Percentiles rank a stretch among this genome's conserved stretches.
phyloP scores from a whole-genome alignment of 139 green algal species.

The Haematococcus lacustris region DNA sequence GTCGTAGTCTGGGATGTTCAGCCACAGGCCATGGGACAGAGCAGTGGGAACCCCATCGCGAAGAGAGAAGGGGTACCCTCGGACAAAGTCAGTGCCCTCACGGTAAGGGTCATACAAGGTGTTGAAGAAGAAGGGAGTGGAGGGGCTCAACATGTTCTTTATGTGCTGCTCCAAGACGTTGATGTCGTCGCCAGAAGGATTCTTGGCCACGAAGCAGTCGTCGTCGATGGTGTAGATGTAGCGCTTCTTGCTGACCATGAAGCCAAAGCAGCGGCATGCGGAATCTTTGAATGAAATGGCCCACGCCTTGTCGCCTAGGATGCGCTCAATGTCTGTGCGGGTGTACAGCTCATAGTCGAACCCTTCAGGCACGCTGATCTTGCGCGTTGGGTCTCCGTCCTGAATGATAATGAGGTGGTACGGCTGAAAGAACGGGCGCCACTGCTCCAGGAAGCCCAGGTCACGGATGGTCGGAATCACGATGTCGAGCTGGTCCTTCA shows the following conservation, averaged over 20 bases:
- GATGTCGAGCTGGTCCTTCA: constrained; percentile 55
- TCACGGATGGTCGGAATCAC: constrained; percentile 85
- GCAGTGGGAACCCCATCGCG: constrained; percentile 85
- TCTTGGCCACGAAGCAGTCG: constrained; percentile 90
- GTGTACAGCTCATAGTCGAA: constrained; percentile 96
- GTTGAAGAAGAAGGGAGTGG: constrained; percentile 97
- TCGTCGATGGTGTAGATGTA: constrained; percentile 98
- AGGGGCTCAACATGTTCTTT: constrained; percentile 83
- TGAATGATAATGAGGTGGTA: constrained; percentile 45
- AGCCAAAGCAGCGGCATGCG: constrained; percentile 92
- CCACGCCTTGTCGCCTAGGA: constrained; percentile 89
- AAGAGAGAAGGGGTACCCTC: constrained; percentile 82
- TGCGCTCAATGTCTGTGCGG: constrained; percentile 87
- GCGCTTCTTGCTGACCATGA: constrained; percentile 86
- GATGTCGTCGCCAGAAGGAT: constrained; percentile 74
- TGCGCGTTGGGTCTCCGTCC: constrained; percentile 81
- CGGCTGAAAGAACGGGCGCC: constrained; percentile 81
- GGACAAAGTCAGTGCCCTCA: constrained; percentile 52
- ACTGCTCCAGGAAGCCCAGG: constrained; percentile 82
- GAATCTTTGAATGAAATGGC: constrained; percentile 96
- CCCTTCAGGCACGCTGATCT: constrained; percentile 70
- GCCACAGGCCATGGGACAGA: constrained; percentile 91
- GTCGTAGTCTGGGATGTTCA: constrained; percentile 98
- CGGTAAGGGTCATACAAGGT: constrained; percentile 94
- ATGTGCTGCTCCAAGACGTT: constrained; percentile 95